Evolutionary conservation across 2,329 filamentous ascomycete species (phyloP).

Genomic region (Chaetomium sp.): DNA sequence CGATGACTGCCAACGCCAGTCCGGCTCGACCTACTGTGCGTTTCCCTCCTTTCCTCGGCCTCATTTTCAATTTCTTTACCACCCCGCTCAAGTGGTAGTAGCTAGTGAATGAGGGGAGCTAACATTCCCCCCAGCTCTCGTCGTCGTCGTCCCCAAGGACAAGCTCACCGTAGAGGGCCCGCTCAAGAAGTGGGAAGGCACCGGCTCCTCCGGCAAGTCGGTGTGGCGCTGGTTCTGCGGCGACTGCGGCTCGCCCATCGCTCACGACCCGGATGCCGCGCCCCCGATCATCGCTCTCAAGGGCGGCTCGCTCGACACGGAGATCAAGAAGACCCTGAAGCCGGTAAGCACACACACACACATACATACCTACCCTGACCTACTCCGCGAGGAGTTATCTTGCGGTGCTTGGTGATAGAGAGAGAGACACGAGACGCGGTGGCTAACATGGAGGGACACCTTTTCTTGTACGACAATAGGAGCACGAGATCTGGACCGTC

Average conservation of each 20-base stretch:
- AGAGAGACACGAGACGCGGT: not conserved
- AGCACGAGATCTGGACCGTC: conserved; percentile 64
- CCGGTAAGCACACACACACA: conserved; percentile 42
- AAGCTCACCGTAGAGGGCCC: conserved; percentile 58
- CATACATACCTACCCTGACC: not conserved
- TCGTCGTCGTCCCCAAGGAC: conserved; percentile 59
- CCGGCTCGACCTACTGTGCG: conserved; percentile 58
- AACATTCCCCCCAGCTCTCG: conserved; percentile 44
- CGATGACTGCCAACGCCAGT: conserved; percentile 66
- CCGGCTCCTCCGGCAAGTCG: conserved; percentile 52
- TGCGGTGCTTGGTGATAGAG: no score
- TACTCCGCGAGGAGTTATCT: not conserved
- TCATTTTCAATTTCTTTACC: not conserved
- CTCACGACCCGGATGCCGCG: conserved; percentile 64
- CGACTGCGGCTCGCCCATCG: conserved; percentile 63
- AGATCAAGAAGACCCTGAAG: conserved; percentile 63
- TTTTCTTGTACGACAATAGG: conserved; percentile 29
- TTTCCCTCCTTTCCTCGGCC: not conserved
- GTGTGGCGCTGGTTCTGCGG: conserved; percentile 65
- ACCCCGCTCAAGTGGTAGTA: not conserved
- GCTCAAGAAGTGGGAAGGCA: conserved; percentile 57
- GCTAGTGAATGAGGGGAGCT: not conserved
- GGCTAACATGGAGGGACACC: not conserved
- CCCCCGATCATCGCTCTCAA: conserved; percentile 64
- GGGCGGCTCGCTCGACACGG: conserved; percentile 55